Conservation (phyloP, 257 asterid genomes). For the Salvia rosmarinus region DNA sequence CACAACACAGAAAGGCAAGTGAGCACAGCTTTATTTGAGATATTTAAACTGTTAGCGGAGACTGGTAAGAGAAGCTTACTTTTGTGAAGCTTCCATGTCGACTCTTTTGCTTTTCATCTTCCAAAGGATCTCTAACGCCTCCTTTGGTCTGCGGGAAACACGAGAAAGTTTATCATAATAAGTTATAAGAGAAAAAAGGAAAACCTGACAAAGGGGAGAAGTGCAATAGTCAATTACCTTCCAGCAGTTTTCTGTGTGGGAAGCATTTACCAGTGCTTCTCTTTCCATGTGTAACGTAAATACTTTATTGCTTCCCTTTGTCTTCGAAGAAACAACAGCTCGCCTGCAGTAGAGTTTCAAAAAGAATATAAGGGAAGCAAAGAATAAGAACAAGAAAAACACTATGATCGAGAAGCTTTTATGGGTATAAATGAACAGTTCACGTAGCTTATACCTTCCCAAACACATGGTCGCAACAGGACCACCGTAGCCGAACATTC, state of each 20-base stretch:
- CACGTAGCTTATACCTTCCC: conserved; percentile 59
- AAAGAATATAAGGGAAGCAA: not conserved
- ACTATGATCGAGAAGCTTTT: not conserved
- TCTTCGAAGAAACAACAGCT: conserved; percentile 69
- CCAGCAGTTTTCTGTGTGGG: conserved; percentile 57
- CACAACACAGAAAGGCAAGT: conserved; percentile 1
- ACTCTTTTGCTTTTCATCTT: conserved; percentile 44
- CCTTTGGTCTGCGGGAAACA: conserved; percentile 58
- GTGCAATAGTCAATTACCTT: conserved; percentile 47
- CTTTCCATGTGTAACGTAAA: conserved; percentile 58
- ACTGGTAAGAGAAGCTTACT: conserved; percentile 37
- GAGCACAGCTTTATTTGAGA: not conserved
- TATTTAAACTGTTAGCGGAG: not conserved
- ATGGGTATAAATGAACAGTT: conserved; percentile 20
- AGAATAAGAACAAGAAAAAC: not conserved
- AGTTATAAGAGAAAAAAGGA: conserved; percentile 10
- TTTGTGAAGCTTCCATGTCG: conserved; percentile 71
- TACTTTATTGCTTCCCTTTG: conserved; percentile 56
- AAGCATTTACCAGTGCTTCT: conserved; percentile 58
- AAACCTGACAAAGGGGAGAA: not conserved
- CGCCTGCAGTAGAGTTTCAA: conserved; percentile 43
- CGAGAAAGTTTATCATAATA: conserved; percentile 15
- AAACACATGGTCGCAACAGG: conserved; percentile 74
- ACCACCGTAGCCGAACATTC: conserved; percentile 90
- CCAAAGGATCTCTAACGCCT: conserved; percentile 59